Evolutionary conservation across 805 yeast genomes (phyloP).

Genomic region (Teunomyces atbi): DNA sequence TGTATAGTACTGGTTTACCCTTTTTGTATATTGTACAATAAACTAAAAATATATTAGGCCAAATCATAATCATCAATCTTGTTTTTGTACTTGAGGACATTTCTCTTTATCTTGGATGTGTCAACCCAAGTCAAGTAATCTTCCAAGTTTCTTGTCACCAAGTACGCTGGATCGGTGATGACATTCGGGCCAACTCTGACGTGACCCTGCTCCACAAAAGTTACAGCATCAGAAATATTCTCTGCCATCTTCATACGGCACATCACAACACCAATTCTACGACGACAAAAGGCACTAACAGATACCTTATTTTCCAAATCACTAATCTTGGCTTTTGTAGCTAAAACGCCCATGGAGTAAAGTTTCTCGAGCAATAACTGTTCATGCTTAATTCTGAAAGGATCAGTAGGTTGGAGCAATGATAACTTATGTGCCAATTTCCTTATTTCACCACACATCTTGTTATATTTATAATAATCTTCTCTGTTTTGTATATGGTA

Average conservation of each 20-base stretch:
- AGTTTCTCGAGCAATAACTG: constrained; percentile 83
- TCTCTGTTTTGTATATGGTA: constrained; percentile 93
- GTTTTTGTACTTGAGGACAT: constrained; percentile 83
- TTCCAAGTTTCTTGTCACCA: constrained; percentile 91
- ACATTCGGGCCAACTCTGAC: constrained; percentile 96
- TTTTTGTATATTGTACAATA: constrained; percentile 4
- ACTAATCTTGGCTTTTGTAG: constrained; percentile 86
- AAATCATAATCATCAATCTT: constrained; percentile 60
- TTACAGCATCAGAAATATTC: constrained; percentile 82
- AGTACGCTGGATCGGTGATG: constrained; percentile 91
- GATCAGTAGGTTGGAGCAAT: constrained; percentile 81
- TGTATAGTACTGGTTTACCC: background rate
- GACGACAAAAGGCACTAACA: constrained; percentile 87
- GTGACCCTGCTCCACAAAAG: constrained; percentile 94
- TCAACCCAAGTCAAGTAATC: constrained; percentile 99
- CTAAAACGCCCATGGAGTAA: constrained; percentile 81
- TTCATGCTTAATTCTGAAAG: constrained; percentile 85
- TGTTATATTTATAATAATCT: constrained; percentile 92
- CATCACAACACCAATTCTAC: constrained; percentile 94
- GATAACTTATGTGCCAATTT: constrained; percentile 85
- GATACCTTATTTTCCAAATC: constrained; percentile 89
- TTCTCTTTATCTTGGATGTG: constrained; percentile 85
- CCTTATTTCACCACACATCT: constrained; percentile 87
- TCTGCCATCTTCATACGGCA: constrained; percentile 93
- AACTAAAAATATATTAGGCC: constrained; percentile 16